Percentiles rank a stretch among this genome's conserved stretches.
phyloP scores from a whole-genome alignment of 2,329 filamentous ascomycete genomes.

The Nigrospora sphaerica region DNA sequence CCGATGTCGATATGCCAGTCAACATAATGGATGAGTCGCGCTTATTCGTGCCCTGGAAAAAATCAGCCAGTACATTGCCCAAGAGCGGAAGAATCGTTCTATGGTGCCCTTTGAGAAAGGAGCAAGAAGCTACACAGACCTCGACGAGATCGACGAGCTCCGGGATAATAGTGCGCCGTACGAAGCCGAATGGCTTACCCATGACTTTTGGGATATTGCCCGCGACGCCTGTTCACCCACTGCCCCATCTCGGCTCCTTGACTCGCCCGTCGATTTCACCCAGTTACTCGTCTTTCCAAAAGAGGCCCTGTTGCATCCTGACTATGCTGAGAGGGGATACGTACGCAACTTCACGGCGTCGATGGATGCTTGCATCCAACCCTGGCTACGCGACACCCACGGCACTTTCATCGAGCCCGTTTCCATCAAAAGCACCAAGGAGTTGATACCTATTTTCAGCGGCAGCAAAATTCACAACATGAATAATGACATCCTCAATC shows the following conservation, averaged over 20 bases:
- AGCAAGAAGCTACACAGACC: slow-evolving; percentile 28
- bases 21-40: slow-evolving; percentile 45
- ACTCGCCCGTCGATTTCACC: slow-evolving; percentile 22
- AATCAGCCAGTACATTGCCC: slow-evolving; percentile 34
- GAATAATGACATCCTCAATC: slow-evolving; percentile 56
- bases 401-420: slow-evolving; percentile 47
- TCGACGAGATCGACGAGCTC: slow-evolving; percentile 11
- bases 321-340: slow-evolving; percentile 33
- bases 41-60: slow-evolving; percentile 44
- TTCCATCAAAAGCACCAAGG: slow-evolving; percentile 38
- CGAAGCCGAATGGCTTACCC: slow-evolving; percentile 29
- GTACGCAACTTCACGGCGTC: slow-evolving; percentile 49
- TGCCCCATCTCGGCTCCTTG: slow-evolving; percentile 33
- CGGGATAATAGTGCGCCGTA: slow-evolving; percentile 8
- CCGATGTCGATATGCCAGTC: slow-evolving; percentile 48
- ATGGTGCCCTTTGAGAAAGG: slow-evolving; percentile 28
- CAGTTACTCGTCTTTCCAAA: slow-evolving; percentile 17
- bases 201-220: slow-evolving; percentile 42
- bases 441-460: slow-evolving; percentile 50
- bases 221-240: slow-evolving; percentile 41
- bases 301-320: slow-evolving; percentile 9
- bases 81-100: slow-evolving; percentile 29
- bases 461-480: slow-evolving; percentile 48
- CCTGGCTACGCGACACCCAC: slow-evolving; percentile 36
- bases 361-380: slow-evolving; percentile 48